Percentiles rank a stretch among this genome's conserved stretches.
Conservation (phyloP, 2,329 filamentous ascomycete species). For the Oidium heveae region DNA sequence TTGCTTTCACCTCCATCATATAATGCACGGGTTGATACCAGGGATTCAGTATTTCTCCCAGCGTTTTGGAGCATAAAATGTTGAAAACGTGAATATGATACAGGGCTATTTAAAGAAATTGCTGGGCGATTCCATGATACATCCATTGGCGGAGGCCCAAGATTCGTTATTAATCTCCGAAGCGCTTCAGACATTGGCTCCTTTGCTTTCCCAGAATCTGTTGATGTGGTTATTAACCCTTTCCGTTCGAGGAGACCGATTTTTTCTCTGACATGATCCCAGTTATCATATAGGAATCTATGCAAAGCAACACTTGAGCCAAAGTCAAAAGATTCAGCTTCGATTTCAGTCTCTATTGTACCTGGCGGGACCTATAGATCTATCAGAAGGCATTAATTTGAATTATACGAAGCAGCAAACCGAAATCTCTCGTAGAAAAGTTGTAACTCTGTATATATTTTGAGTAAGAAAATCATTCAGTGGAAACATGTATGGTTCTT, state of each 20-base stretch:
- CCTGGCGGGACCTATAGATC: slow-evolving; percentile 20
- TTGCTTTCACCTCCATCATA: slow-evolving; percentile 50
- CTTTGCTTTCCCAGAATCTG: slow-evolving; percentile 24
- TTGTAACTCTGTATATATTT: slow-evolving; percentile 42
- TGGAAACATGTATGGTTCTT: slow-evolving; percentile 49
- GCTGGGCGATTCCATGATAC: slow-evolving; percentile 44
- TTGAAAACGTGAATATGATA: slow-evolving; percentile 41
- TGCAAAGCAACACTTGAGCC: slow-evolving; percentile 46
- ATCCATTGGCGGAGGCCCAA: slow-evolving; percentile 40
- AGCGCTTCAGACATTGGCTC: slow-evolving; percentile 34
- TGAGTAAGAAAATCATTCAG: slow-evolving; percentile 42
- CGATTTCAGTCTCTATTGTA: slow-evolving; percentile 18
- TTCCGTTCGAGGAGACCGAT: slow-evolving; percentile 32
- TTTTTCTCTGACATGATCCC: slow-evolving; percentile 42
- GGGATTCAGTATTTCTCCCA: slow-evolving; percentile 37
- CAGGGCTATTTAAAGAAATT: slow-evolving; percentile 36
- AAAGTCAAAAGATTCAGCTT: slow-evolving; percentile 35
- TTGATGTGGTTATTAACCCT: slow-evolving; percentile 28
- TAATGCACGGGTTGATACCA: slow-evolving; percentile 36
- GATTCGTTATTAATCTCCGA: slow-evolving; percentile 34
- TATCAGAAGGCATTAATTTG: neutral
- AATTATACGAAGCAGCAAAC: slow-evolving; percentile 17
- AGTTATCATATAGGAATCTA: slow-evolving; percentile 44
- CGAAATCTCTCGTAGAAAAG: slow-evolving; percentile 41
- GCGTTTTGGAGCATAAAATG: slow-evolving; percentile 50